Evolutionary conservation across 2,329 filamentous ascomycete species (phyloP).

Genomic region (Xylariaceae sp.): DNA sequence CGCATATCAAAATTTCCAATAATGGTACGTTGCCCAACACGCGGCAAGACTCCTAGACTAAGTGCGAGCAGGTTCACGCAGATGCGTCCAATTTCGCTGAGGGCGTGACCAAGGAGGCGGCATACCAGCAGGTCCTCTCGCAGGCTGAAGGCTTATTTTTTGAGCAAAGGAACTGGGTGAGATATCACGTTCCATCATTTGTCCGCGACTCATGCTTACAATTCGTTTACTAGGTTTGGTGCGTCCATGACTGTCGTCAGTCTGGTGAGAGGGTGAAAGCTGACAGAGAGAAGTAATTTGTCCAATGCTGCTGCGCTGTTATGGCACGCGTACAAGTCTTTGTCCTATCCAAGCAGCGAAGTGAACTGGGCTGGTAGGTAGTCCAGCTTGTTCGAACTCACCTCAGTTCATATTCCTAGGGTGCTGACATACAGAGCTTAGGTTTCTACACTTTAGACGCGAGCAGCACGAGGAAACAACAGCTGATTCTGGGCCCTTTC

Average conservation of each 20-base stretch:
- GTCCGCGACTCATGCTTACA: conserved; percentile 14
- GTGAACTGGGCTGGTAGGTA: conserved; percentile 73
- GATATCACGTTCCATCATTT: conserved; percentile 17
- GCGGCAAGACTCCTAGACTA: no score
- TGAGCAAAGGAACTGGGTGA: conserved; percentile 77
- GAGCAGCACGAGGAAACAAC: conserved; percentile 33
- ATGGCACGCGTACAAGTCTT: conserved; percentile 76
- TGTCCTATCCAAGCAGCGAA: conserved; percentile 60
- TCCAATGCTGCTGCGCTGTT: conserved; percentile 72
- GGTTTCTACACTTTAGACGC: conserved; percentile 73
- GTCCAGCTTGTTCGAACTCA: not conserved
- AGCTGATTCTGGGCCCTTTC: conserved; percentile 76
- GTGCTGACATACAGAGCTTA: conserved; percentile 28
- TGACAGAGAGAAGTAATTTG: conserved; percentile 59
- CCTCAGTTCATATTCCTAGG: not conserved
- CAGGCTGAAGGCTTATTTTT: conserved; percentile 68
- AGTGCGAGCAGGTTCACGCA: conserved; percentile 64
- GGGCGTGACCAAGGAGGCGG: conserved; percentile 67
- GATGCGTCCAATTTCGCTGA: conserved; percentile 71
- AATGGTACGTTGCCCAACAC: conserved; percentile 7
- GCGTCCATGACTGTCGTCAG: conserved; percentile 16
- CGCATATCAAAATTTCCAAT: not conserved
- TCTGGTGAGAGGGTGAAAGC: not conserved
- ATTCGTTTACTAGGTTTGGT: conserved; percentile 39
- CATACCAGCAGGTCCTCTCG: conserved; percentile 70